Evolutionary conservation across 768 basidiomycete species (phyloP), one percentile per base, ranked within the genome.

Genomic region (Termitomyces sp.): DNA sequence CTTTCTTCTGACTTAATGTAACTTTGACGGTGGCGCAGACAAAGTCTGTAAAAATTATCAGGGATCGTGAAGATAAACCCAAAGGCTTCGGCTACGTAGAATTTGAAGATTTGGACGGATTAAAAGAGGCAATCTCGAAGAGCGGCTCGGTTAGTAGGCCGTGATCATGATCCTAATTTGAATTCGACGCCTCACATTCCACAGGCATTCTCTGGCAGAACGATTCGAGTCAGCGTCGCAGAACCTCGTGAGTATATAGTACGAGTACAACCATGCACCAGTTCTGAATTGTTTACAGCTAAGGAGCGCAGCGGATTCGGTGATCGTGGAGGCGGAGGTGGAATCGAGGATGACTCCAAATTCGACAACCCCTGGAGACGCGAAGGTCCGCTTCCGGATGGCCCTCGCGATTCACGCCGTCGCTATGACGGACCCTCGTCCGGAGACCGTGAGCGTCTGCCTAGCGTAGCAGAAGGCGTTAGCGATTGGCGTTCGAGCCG

Each of bases 21-120:
- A 28, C 37, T 51, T 51, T 53, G 28, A 21, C 42, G 35, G 23
- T 51, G 30, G 53, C 47, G 19, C 65, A 92, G 89, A 79, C 86
- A 60, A 89, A 89, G 68, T 86, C 86, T 19, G 82, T 93, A 61
- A 95, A 98, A 76, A 90, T 98, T 59, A 96, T 98, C 71, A 87
- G 82, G 67, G 95, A 95, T 64, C 81, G 84, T 57, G 94, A 95
- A 53, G 94, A 95, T 49, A 94, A 93, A 68, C 92, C 95, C 19
- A 98, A 98, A 71, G 97, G 97, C 0, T 98, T 98, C 73, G 97
- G 96, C 35, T 98, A 99, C 69, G 85, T 98, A 57, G 97, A 99
- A 68, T 98, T 98, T 66, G 81, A 79, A n/a, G 88, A 87, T 52
- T 66, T 94, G 56, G 92, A 95, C 19, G 87, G 84, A 47, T 74